Evolutionary conservation across 2,329 filamentous ascomycete species (phyloP), one percentile per base, ranked within the genome.

Genomic region (Lachnellula suecica): DNA sequence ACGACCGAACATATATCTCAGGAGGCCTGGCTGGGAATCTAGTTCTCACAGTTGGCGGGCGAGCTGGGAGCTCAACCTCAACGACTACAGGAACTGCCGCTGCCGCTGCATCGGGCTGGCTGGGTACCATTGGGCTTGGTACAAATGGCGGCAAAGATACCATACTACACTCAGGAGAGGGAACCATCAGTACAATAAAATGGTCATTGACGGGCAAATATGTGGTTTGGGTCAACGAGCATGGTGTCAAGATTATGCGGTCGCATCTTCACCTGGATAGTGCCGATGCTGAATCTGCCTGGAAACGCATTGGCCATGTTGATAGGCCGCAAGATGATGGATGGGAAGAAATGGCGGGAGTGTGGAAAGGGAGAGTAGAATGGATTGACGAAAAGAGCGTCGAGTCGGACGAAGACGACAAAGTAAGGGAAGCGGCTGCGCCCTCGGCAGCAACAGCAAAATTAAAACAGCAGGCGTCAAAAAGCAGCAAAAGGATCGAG

Each of bases 191-290:
- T 67, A 88, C 86, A 3, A 94, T 99, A 66, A 93, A 95, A 69
- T 99, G 93, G 91, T 97, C 93, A 0, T 69, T 93, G 37, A 93
- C 91, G 0, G 93, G 94, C 1, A 94, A 88, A 71, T 97, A 92
- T 65, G 88, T 97, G 1, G 89, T 86, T 0, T 99, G 94, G 94
- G 80, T 96, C 37, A 99, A 97, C 65, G 94, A 99, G 70, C 88
- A 95, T 64, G 94, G 94, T 4, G 95, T 97, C 68, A 97, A 97
- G 69, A 94, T 99, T 55, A 97, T 97, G 92, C 84, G 94, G 34
- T 91, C 91, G 4, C 90, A 94, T 67, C 67, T 95, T 19, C 84
- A 92, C 61, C 78, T 97, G 4, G 90, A 95, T 5, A 84, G 77
- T 57, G 79, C 79, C 11, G 88, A 96, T 64, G 74, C 80, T 2